Evolutionary conservation across 2,329 filamentous ascomycete species (phyloP).

Genomic region (Colletotrichum godetiae): DNA sequence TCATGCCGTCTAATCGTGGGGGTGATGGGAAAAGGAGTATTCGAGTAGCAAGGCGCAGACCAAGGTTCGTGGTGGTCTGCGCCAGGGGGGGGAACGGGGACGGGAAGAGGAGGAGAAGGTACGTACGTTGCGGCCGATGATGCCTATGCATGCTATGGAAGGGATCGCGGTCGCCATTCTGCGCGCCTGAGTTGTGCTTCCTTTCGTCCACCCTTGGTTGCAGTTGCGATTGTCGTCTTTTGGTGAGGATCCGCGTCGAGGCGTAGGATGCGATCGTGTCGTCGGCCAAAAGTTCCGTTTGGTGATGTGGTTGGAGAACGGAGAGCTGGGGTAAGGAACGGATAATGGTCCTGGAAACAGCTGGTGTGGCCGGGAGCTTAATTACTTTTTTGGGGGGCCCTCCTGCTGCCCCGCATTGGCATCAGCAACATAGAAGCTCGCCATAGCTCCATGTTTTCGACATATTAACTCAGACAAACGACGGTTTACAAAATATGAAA

Average conservation of each 20-base stretch:
- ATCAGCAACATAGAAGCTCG: background rate
- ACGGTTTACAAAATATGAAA: background rate
- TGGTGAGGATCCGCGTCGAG: background rate
- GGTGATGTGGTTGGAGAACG: conserved; percentile 15
- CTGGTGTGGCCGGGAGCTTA: conserved; percentile 31
- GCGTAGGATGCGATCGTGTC: background rate
- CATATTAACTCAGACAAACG: background rate
- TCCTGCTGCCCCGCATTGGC: conserved; percentile 20
- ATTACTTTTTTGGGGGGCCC: conserved; percentile 24
- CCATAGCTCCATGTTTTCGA: background rate
- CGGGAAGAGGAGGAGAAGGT: background rate
- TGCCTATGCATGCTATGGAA: conserved; percentile 90
- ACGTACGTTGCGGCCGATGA: conserved; percentile 91
- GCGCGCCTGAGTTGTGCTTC: background rate
- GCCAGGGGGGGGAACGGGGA: background rate
- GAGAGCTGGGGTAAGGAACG: conserved; percentile 20
- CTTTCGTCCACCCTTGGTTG: background rate
- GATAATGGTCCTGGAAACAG: background rate
- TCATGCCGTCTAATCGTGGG: no score
- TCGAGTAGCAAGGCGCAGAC: no score
- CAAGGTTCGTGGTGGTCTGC: background rate
- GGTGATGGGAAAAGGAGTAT: background rate
- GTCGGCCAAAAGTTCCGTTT: background rate
- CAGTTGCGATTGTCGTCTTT: background rate
- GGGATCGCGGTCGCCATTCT: conserved; percentile 74